Conservation (phyloP, 192 early-diverging fungal species). For the Coemansia sp. region DNA sequence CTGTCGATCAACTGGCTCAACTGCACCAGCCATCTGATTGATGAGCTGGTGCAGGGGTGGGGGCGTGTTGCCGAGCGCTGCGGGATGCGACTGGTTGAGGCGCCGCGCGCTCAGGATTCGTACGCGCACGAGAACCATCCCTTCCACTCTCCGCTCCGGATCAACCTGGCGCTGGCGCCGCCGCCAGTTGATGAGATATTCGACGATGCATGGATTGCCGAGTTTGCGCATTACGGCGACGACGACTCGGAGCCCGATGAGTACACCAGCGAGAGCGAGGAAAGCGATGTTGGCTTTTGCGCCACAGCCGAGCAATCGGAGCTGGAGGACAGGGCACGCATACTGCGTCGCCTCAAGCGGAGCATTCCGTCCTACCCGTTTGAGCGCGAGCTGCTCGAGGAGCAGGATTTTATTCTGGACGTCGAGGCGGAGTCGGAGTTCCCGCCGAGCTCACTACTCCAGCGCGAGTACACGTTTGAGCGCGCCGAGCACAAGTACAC, state of each 20-base stretch:
- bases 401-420: conserved; percentile 87
- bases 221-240: conserved; percentile 33
- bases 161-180: conserved; percentile 63
- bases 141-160: conserved; percentile 79
- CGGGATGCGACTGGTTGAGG: conserved; percentile 89
- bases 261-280: conserved; percentile 14
- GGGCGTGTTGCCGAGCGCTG: conserved; percentile 77
- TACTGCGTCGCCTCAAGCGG: conserved; percentile 15
- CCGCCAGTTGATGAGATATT: conserved; percentile 61
- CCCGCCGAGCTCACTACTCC: conserved; percentile 65
- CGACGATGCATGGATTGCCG: conserved; percentile 34
- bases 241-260: conserved; percentile 35
- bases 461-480: conserved; percentile 61
- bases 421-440: conserved; percentile 85
- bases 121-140: conserved; percentile 79
- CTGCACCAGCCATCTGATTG: conserved; percentile 86
- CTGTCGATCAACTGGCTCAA: conserved; percentile 95
- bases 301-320: background rate
- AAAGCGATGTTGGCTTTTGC: background rate
- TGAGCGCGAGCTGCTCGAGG: conserved; percentile 78
- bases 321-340: conserved; percentile 6
- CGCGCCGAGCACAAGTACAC: conserved; percentile 62
- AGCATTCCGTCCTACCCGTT: conserved; percentile 66
- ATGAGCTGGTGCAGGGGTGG: conserved; percentile 86
- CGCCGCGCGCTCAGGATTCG: conserved; percentile 60